These are phyloP conservation scores for Peniophora sp. DNA, from an alignment of 1,284 basidiomycete genomes.

Conservation along the genomic window DNA sequence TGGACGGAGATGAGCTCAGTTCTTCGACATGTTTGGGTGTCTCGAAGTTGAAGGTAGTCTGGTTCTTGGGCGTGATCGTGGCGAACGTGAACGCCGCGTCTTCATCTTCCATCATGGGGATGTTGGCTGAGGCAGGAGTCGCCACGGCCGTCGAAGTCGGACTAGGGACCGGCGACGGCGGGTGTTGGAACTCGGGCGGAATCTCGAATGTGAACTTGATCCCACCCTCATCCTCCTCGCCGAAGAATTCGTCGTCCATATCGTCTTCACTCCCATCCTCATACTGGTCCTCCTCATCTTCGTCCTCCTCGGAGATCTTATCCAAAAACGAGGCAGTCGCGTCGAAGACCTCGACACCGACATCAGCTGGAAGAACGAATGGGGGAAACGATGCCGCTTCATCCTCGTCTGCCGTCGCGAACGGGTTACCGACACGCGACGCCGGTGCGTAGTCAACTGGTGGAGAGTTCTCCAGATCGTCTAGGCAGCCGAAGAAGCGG, in stretches of 20 bases:
- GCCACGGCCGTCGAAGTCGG: constrained; percentile 6
- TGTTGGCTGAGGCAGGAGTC: constrained; percentile 15
- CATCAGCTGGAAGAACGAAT: constrained; percentile 42
- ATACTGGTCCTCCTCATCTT: constrained; percentile 29
- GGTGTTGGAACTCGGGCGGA: constrained; percentile 24
- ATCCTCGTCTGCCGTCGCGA: constrained; percentile 42
- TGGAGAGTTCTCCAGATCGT: constrained; percentile 46
- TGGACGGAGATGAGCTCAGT: constrained; percentile 12
- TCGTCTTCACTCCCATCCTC: constrained; percentile 17
- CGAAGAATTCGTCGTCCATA: constrained; percentile 35
- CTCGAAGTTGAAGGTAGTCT: background rate
- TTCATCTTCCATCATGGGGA: constrained; percentile 22
- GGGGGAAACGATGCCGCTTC: constrained; percentile 27
- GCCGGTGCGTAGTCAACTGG: constrained; percentile 22
- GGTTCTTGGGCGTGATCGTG: constrained; percentile 10
- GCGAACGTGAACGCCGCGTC: constrained; percentile 18
- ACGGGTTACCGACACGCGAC: constrained; percentile 35
- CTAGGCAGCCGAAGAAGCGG: constrained; percentile 67
- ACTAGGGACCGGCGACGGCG: constrained; percentile 7
- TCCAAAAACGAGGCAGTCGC: constrained; percentile 20
- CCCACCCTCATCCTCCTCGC: constrained; percentile 47
- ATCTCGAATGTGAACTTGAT: constrained; percentile 64
- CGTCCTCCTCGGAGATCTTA: constrained; percentile 38
- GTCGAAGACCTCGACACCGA: constrained; percentile 37
- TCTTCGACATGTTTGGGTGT: background rate